Percentiles rank a stretch among this genome's conserved stretches.
These are phyloP conservation scores for Delitschia confertaspora DNA, from an alignment of 495 filamentous ascomycete genomes.

Conservation along the genomic window DNA sequence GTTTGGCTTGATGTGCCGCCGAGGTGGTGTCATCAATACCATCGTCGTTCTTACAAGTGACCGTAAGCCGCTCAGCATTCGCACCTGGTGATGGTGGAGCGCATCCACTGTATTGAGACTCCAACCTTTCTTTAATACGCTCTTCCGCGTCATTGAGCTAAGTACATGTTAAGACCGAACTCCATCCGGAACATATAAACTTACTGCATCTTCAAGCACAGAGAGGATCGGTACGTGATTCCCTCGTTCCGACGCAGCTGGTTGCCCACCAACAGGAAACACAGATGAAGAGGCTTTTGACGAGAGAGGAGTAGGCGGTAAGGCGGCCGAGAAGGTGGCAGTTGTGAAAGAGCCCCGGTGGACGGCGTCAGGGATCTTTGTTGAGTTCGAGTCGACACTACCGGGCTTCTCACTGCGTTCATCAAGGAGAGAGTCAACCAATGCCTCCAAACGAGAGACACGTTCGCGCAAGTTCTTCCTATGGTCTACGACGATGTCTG, in stretches of 20 bases:
- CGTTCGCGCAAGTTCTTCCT: constrained; percentile 34
- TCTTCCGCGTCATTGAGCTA: constrained; percentile 25
- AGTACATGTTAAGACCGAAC: neutral
- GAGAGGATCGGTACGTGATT: constrained; percentile 24
- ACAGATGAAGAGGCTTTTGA: constrained; percentile 17
- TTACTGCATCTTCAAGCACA: constrained; percentile 28
- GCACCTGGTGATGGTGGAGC: too few relatives aligned
- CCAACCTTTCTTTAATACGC: constrained; percentile 13
- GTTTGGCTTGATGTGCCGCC: constrained; percentile 6
- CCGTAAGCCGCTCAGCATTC: constrained; percentile 15
- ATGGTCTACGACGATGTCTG: constrained; percentile 29
- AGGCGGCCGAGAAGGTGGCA: neutral
- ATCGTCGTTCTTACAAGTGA: constrained; percentile 12
- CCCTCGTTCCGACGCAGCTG: constrained; percentile 5
- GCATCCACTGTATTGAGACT: constrained; percentile 1
- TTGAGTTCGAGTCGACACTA: constrained; percentile 9
- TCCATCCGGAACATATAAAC: neutral
- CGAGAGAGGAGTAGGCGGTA: constrained; percentile 24
- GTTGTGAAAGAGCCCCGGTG: constrained; percentile 7
- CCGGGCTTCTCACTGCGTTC: constrained; percentile 20
- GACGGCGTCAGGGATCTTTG: constrained; percentile 15
- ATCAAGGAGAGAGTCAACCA: constrained; percentile 29
- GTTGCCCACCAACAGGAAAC: constrained; percentile 5
- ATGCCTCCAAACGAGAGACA: constrained; percentile 30
- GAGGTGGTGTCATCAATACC: constrained; percentile 11